Evolutionary conservation across 345 rosid genomes (phyloP), one percentile per base, ranked within the genome.

Genomic region (Acer negundo): DNA sequence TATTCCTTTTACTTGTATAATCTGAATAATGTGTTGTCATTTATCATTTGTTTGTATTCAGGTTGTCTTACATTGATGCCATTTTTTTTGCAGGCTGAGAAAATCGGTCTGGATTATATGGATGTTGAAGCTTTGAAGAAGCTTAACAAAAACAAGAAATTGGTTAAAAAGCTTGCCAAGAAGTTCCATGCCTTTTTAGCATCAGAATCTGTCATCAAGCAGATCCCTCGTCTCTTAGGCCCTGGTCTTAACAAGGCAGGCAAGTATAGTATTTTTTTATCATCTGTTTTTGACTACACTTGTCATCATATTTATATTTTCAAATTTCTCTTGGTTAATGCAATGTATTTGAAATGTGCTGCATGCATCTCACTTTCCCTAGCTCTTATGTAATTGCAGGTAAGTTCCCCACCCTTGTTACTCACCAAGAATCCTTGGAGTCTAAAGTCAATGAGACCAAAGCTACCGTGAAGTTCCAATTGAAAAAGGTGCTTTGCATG

Each of bases 171-270:
- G 79, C 89, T 92, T 6, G 97, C 97, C 16, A 92, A 92, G 91
- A 90, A 89, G 71, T 92, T 83, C 72, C 97, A 92, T 58, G 97
- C 94, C 75, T 89, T 92, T 79, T 83, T 90, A 71, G 97, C 97
- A 46, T 92, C 97, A 44, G 97, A 92, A 79, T 87, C 97, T 73
- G 93, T 92, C 67, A 92, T 92, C 61, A 92, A 92, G 85, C 96
- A 92, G 89, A 90, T 92, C 74, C 96, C 96, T 15, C 96, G 96
- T 85, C 90, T 92, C 62, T 80, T 92, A 58, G 97, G 97, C 63
- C 97, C 94, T 10, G 97, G 97, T 85, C 93, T 92, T 80, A 92
- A 92, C 93, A 92, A 92, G 81, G 97, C 97, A 85, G 97, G 97
- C 91, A 87, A 86, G 94, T 82, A 0, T 77, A 22, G 19, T 10